Evolutionary conservation across 2,329 filamentous ascomycete species (phyloP), one percentile per base, ranked within the genome.

Genomic region (Diaporthe sp.): DNA sequence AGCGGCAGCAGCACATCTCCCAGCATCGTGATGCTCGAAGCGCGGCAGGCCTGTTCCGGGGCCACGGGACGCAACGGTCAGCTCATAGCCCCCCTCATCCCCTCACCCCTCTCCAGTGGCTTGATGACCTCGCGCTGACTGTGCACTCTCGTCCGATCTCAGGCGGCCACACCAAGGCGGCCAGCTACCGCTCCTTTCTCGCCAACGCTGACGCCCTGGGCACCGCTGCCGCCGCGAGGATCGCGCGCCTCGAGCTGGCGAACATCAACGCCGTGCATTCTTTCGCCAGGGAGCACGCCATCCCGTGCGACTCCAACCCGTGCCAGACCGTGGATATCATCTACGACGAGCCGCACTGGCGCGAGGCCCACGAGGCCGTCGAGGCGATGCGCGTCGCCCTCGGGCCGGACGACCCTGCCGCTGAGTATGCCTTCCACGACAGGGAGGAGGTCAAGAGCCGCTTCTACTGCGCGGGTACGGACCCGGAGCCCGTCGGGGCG

Each of bases 31-130:
- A 88, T 93, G 86, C 83, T 93, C 8, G 92, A 94, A 80, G 91
- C 92, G 15, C 84, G 92, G 75, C 89, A 92, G 80, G 89, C 90
- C 9, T 92, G 90, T 77, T 93, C 90, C 81, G 91, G 91, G 68
- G 92, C 91, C 2, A 93, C 92, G 0, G 92, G 92, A 19, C 85
- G 91, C 77, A 89, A 89, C 76, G 87, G 87, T 82, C 82, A 61
- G 73, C 76, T 22, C 76, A 19, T 22, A 57, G 38, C 12, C 30
- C 50, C 64, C 25, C 30, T 30, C 25, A 13, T 10, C 13, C 3
- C 47, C 38, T 70, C 1, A 1, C 64, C 52, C 35, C 66, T 15
- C n/a, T n/a, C n/a, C n/a, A n/a, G 3, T 3, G 6, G 19, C n/a
- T n/a, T 13, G 47, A 10, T 3, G 42, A 3, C 42, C n/a, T 2